These are phyloP conservation scores for Fragilaria radians DNA, from an alignment of 108 stramenopile species.

Conservation along the genomic window DNA sequence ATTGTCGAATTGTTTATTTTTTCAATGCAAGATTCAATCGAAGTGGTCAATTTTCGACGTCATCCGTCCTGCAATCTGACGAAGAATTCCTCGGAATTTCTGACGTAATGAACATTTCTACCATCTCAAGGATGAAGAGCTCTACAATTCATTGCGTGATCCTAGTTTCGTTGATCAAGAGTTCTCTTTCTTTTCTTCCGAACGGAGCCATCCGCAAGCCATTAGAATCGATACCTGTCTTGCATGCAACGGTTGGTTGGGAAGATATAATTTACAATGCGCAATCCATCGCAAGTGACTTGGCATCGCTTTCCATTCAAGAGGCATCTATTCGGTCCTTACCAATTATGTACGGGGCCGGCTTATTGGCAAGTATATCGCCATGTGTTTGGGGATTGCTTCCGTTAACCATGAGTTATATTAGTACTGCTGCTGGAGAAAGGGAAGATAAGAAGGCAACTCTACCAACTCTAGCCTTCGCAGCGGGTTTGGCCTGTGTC, in stretches of 20 bases:
- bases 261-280: slow-evolving; percentile 68
- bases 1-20: no score
- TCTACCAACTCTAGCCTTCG: slow-evolving; percentile 58
- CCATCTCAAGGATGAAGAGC: no score
- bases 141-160: no score
- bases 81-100: no score
- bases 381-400: slow-evolving; percentile 77
- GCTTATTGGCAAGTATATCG: slow-evolving; percentile 57
- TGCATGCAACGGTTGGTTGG: slow-evolving; percentile 8
- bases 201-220: no score
- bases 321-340: slow-evolving; percentile 25
- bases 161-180: no score
- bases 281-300: slow-evolving; percentile 41
- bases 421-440: slow-evolving; percentile 55
- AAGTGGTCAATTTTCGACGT: no score
- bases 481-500: slow-evolving; percentile 58
- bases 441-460: slow-evolving; percentile 47
- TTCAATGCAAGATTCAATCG: no score
- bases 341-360: slow-evolving; percentile 68
- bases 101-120: no score
- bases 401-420: slow-evolving; percentile 69
- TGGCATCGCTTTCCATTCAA: slow-evolving; percentile 37
- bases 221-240: no score
- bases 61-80: no score
- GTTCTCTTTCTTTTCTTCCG: no score